Conservation (phyloP, 2,329 filamentous ascomycete species). For the Aspergillus brasiliensis region DNA sequence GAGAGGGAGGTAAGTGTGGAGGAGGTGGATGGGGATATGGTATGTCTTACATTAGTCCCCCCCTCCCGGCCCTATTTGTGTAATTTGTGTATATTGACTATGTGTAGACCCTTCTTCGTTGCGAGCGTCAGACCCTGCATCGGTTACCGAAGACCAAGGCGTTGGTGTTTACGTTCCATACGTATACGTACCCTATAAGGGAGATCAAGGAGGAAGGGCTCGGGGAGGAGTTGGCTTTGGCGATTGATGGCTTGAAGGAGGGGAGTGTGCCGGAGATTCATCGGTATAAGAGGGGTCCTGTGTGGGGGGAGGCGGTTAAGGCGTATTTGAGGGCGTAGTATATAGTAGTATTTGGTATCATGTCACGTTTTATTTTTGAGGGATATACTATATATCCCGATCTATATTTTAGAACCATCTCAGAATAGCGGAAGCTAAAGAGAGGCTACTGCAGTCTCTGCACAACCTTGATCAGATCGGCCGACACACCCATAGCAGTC, state of each 20-base stretch:
- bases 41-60: constrained; percentile 20
- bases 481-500: constrained; percentile 97
- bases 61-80: too few species aligned
- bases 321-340: constrained; percentile 46
- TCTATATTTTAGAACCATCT: not conserved
- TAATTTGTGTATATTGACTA: constrained; percentile 16
- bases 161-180: constrained; percentile 64
- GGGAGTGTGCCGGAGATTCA: constrained; percentile 61
- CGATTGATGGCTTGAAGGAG: constrained; percentile 60
- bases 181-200: constrained; percentile 59
- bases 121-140: constrained; percentile 64
- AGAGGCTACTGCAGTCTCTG: constrained; percentile 64
- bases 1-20: constrained; percentile 29
- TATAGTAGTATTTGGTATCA: not conserved
- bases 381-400: constrained; percentile 19
- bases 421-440: not conserved
- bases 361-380: not conserved
- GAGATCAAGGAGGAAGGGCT: constrained; percentile 60
- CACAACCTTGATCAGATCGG: constrained; percentile 86
- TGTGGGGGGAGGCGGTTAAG: constrained; percentile 60
- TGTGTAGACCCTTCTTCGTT: constrained; percentile 51
- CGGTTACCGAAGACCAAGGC: constrained; percentile 57
- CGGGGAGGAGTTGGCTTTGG: constrained; percentile 55
- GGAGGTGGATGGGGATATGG: constrained; percentile 51
- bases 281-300: constrained; percentile 59